Conservation (phyloP, 495 filamentous ascomycete genomes). For the Trichoderma orchidacearum region DNA sequence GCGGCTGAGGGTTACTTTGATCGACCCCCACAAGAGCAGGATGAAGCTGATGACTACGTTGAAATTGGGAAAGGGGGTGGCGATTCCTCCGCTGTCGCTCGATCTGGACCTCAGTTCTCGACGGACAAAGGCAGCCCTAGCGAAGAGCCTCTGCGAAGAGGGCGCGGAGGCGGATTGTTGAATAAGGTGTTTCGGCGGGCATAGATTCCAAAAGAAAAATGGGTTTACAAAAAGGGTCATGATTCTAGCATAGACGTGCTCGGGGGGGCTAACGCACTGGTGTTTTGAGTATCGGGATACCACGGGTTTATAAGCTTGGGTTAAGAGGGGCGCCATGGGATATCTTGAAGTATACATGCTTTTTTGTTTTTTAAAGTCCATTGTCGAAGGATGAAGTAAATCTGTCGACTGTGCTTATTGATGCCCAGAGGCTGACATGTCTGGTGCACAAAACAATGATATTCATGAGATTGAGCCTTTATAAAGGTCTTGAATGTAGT, state of each 20-base stretch:
- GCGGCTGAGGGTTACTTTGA: slow-evolving; percentile 2
- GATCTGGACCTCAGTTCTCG: not conserved
- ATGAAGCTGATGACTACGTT: not conserved
- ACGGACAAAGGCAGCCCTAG: not conserved
- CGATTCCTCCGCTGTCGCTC: not conserved
- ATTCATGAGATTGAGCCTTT: too few relatives aligned
- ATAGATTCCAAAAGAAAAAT: not conserved
- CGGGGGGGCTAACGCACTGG: not conserved
- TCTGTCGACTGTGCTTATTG: too few relatives aligned
- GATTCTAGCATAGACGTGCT: not conserved
- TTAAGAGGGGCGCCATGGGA: not conserved
- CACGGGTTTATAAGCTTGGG: not conserved
- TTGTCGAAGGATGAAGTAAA: too few relatives aligned
- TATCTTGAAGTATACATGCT: not conserved
- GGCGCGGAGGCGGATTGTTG: not conserved
- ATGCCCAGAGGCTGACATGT: too few relatives aligned
- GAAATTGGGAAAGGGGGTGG: not conserved
- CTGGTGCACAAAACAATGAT: too few relatives aligned
- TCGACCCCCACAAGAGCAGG: not conserved
- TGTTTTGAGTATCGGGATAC: not conserved
- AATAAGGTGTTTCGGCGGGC: slow-evolving; percentile 3
- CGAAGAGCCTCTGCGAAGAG: not conserved
- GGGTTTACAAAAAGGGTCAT: not conserved
- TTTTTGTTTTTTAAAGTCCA: too few relatives aligned
- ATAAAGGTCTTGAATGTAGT: too few relatives aligned